Evolutionary conservation across 495 filamentous ascomycete genomes (phyloP), one percentile per base, ranked within the genome.

Genomic region (Glutinoglossum americanum): DNA sequence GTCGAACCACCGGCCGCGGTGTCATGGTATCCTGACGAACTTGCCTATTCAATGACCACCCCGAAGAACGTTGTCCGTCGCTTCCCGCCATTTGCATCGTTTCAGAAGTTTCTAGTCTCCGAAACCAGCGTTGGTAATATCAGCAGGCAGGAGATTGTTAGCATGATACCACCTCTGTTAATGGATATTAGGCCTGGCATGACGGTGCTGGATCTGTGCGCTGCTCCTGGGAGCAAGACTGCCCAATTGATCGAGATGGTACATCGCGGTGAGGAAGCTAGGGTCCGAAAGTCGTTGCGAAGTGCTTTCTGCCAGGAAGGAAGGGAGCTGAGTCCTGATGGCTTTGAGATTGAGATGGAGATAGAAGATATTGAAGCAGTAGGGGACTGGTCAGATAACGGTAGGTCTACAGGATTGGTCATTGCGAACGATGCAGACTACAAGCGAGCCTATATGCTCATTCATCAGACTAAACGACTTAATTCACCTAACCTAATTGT

Each of bases 111-210:
- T 74, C 73, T 98, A n/a, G 92, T 98, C 25, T 89, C 89, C 27
- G 92, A 98, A 73, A 95, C 92, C 11, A 87, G 84, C 49, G 86
- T 95, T 55, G 92, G 92, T 64, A 98, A 97, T 65, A 97, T 98
- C 66, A 93, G 83, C 68, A 79, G 92, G 63, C 92, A 98, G 69
- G 92, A 98, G 71, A 80, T 90, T 23, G 92, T 98, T 60, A 93
- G 86, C 74, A 98, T 98, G 92, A 95, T 98, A 61, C 92, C 92
- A 26, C 93, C 93, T 25, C 79, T 97, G 54, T 72, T 97, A 59
- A 85, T 97, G 77, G 90, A 95, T 65, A 70, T 94, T 30, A 78
- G 78, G 55, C 88, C 93, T 21, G 87, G 88, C 37, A 94, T 96
- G 85, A 79, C 79, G 9, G 88, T 94, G 11, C 70, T 98, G 64